Percentiles rank a stretch among this genome's conserved stretches.
Evolutionary conservation across 2,329 filamentous ascomycete species (phyloP).

Genomic region (Colletotrichum sp.): DNA sequence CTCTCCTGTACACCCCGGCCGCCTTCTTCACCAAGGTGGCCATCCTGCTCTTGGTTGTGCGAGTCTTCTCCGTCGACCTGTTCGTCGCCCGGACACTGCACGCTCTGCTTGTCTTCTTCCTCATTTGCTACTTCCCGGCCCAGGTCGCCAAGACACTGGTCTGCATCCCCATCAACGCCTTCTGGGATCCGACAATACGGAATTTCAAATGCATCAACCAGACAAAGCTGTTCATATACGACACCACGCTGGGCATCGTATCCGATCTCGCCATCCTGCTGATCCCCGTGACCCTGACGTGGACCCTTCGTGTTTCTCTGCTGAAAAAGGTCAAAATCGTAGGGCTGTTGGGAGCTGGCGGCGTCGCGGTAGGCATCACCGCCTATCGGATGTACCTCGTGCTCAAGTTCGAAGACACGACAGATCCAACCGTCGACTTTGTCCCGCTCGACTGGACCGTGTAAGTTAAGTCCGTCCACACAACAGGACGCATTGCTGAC

Average conservation of each 20-base stretch:
- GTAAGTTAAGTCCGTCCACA: background rate
- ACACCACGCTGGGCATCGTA: slow-evolving; percentile 33
- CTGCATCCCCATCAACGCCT: slow-evolving; percentile 26
- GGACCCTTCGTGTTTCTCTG: slow-evolving; percentile 29
- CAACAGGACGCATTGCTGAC: background rate
- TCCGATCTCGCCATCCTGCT: slow-evolving; percentile 38
- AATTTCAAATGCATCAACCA: slow-evolving; percentile 33
- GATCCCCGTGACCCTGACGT: slow-evolving; percentile 35
- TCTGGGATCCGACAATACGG: slow-evolving; percentile 24
- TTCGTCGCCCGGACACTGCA: slow-evolving; percentile 28
- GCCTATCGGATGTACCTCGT: slow-evolving; percentile 28
- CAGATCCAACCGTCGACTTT: slow-evolving; percentile 29
- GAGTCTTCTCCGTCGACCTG: slow-evolving; percentile 33
- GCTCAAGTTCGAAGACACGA: slow-evolving; percentile 23
- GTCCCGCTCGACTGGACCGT: slow-evolving; percentile 19
- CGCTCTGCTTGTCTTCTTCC: slow-evolving; percentile 27
- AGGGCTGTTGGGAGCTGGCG: slow-evolving; percentile 33
- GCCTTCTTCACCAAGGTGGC: slow-evolving; percentile 34
- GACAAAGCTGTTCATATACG: slow-evolving; percentile 34
- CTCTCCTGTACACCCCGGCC: slow-evolving; percentile 32
- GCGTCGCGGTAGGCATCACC: slow-evolving; percentile 31
- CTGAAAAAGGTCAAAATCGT: slow-evolving; percentile 36
- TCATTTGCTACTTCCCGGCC: slow-evolving; percentile 31
- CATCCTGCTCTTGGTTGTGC: slow-evolving; percentile 32
- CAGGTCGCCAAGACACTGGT: slow-evolving; percentile 29